Base-by-base conservation (phyloP, 768 basidiomycete species). In the Calocybe gangraenosa region DNA sequence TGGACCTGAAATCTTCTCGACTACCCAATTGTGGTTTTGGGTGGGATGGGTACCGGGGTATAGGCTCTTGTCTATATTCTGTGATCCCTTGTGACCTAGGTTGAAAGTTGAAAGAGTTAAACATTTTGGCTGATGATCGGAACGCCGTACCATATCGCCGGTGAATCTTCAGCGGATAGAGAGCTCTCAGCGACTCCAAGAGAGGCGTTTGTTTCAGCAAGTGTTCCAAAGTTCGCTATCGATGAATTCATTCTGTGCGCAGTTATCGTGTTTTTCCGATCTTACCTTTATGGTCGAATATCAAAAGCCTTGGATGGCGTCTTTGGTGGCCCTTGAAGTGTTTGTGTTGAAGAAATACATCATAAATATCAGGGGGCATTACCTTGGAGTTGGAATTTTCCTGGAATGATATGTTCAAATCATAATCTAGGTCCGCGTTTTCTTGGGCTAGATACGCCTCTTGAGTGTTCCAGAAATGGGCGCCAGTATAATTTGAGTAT, bases 401-500 rank as follows among this genome's bases (percentile, higher is more conserved):
- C 53, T 76, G 68, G 60, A 88, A 89, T 9, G 87, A 88, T 38
- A 84, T 65, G 49, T 73, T 71, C 55, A 77, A 68, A 46, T 76
- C 69, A 30, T 78, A 64, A 23, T 69, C 45, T 3, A 73, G 55
- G 18, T 73, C 71, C 43, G 71, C 66, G 31, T 60, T 63, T 37
- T 72, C 73, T 17, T 68, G 66, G 48, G 70, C 67, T 52, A 83
- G 74, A 59, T 89, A 89, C 50, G 63, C 73, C 60, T 87, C 82
- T 61, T 89, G 87, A 1, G 84, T 75, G 56, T 89, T 89, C 86
- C 86, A 91, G 54, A 87, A 89, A 55, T 90, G 87, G 0, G 85
- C 78, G 37, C 85, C 86, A 15, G 75, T 63, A 56, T 81, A 80
- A 56, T 90, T 89, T 15, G 87, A 73, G 35, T 76, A 56, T 25